Percentiles rank a stretch among this genome's conserved stretches.
phyloP scores from a whole-genome alignment of 2,329 filamentous ascomycete species.

The Rhinocladiella mackenziei region DNA sequence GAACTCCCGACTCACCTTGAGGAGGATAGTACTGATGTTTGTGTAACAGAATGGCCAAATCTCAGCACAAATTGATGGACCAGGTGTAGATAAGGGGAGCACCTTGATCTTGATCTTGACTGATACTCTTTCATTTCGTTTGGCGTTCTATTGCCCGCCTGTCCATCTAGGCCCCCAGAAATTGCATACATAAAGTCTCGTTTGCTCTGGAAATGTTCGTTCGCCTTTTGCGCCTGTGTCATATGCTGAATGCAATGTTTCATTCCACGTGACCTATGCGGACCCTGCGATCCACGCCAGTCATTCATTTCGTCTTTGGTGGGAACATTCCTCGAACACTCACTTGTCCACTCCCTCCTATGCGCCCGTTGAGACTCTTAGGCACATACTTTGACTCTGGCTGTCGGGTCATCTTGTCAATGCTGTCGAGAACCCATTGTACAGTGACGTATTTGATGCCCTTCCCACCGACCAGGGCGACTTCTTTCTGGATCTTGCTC shows the following conservation, averaged over 20 bases:
- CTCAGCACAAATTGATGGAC: conserved; percentile 21
- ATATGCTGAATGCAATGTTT: neutral
- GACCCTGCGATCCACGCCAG: neutral
- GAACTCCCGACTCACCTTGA: no score
- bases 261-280: neutral
- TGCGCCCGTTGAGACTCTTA: conserved; percentile 43
- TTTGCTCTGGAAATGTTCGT: neutral
- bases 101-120: no score
- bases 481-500: conserved; percentile 77
- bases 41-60: conserved; percentile 21
- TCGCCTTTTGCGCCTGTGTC: neutral
- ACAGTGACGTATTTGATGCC: conserved; percentile 74
- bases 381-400: conserved; percentile 68
- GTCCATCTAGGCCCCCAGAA: no score
- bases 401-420: conserved; percentile 69
- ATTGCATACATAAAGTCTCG: no score
- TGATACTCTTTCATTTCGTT: neutral
- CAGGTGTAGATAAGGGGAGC: neutral
- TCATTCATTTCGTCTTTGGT: conserved; percentile 3
- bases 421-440: conserved; percentile 81
- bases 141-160: conserved; percentile 4
- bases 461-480: conserved; percentile 61
- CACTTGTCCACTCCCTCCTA: conserved; percentile 59
- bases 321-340: conserved; percentile 48
- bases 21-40: conserved; percentile 8